Base-by-base conservation (phyloP, 2,329 filamentous ascomycete species). In the Helotiales sp. region DNA sequence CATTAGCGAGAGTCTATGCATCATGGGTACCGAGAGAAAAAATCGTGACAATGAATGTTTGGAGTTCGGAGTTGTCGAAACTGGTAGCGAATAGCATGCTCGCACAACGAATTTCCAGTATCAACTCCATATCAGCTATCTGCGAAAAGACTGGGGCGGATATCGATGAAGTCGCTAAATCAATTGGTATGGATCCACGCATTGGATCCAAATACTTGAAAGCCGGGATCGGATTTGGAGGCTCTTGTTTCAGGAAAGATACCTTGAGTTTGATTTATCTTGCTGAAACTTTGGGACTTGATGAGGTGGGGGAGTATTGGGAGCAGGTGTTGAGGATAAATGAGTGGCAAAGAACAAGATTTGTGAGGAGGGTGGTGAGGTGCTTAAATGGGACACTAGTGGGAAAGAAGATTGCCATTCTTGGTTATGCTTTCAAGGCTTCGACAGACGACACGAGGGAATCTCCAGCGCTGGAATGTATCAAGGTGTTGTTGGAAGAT, bases 221-320 rank as follows among this genome's bases (percentile, higher is more conserved):
- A 73, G 86, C 89, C 7, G 86, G 86, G 36, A 82, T 91, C 31
- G 90, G 90, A 15, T 93, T 93, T 67, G 89, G 90, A 54, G 90
- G 90, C 19, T 89, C 85, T 60, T 93, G 90, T 73, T 92, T 93
- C 78, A 85, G 88, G 72, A 93, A 93, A 74, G 90, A 93, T 69
- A 83, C 92, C 40, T 78, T 90, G 49, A 89, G 83, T 71, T 76
- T 93, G 34, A 82, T 87, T 17, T 91, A 93, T 73, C 79, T 93
- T 29, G 86, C 89, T 15, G 86, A 90, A 66, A 84, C 81, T 2
- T 77, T 91, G 54, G 82, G 86, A 52, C 77, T 92, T 10, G 79
- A 81, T 3, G 87, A 92, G 66, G 88, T 93, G 0, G 87, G 85
- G 31, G 81, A 85, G 62, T 93, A 92, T 75, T 93, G 89, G 89